These are phyloP conservation scores for Corchorus olitorius DNA, from an alignment of 345 rosid genomes.

Conservation along the genomic window DNA sequence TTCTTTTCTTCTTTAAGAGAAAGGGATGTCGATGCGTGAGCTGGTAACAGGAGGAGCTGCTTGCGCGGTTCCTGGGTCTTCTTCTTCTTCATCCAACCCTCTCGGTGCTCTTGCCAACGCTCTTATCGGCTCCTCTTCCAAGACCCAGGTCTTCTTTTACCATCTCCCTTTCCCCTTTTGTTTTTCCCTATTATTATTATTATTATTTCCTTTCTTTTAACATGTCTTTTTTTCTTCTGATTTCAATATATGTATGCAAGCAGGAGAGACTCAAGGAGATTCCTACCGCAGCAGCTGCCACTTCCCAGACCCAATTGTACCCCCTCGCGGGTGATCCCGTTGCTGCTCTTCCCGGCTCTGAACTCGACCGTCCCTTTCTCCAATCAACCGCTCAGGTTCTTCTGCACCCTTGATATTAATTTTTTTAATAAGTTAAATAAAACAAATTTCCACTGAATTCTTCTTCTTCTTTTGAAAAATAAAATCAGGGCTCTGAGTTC, in stretches of 20 bases:
- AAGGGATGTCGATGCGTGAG: constrained; percentile 91
- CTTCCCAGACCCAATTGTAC: constrained; percentile 54
- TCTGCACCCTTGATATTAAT: neutral
- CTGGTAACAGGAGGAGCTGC: constrained; percentile 94
- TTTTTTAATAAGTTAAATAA: neutral
- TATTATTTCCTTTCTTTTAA: constrained; percentile 9
- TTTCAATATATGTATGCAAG: constrained; percentile 13
- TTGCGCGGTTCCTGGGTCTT: constrained; percentile 90
- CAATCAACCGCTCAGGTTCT: constrained; percentile 70
- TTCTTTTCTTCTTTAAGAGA: neutral
- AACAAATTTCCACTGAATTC: neutral
- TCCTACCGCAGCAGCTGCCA: constrained; percentile 53
- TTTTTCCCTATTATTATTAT: neutral
- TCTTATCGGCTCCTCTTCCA: constrained; percentile 86
- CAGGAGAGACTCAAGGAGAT: constrained; percentile 91
- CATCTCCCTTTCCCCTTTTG: neutral
- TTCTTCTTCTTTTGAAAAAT: neutral
- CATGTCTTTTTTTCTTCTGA: constrained; percentile 2
- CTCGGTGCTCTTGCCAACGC: constrained; percentile 94
- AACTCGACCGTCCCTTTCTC: constrained; percentile 62
- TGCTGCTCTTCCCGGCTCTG: constrained; percentile 83
- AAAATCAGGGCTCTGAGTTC: constrained; percentile 73
- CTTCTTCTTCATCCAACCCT: constrained; percentile 91
- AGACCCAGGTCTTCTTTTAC: constrained; percentile 63
- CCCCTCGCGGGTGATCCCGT: constrained; percentile 45